A percentile compares a stretch with the other conserved stretches of the same genome.
These are phyloP conservation scores for Teratosphaeriaceae sp. DNA, from an alignment of 2,329 filamentous ascomycete species.

Conservation along the genomic window DNA sequence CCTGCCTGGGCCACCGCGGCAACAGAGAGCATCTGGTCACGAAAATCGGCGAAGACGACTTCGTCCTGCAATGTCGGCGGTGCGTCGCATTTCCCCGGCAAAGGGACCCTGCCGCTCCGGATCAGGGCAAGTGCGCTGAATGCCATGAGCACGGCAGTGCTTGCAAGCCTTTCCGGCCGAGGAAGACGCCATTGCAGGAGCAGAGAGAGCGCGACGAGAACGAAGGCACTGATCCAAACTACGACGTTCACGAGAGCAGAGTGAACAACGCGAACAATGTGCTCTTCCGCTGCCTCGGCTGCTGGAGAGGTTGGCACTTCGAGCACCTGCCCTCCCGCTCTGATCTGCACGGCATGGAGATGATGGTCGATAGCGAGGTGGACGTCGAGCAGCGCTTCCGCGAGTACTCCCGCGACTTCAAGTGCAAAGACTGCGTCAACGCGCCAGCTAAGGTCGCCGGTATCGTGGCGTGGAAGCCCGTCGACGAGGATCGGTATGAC, in stretches of 20 bases:
- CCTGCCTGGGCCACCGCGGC: conserved; percentile 68
- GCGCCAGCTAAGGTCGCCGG: conserved; percentile 61
- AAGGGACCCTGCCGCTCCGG: conserved; percentile 64
- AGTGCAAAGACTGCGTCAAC: conserved; percentile 69
- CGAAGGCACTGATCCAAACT: conserved; percentile 68
- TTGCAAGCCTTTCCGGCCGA: conserved; percentile 68
- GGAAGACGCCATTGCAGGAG: conserved; percentile 70
- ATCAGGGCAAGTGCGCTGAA: conserved; percentile 62
- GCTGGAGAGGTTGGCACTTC: conserved; percentile 74
- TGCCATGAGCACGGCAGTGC: conserved; percentile 61
- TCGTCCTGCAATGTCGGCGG: conserved; percentile 82
- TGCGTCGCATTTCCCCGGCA: conserved; percentile 65
- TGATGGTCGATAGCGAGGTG: no score
- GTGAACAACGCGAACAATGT: conserved; percentile 72
- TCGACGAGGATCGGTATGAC: conserved; percentile 50
- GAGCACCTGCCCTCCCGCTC: conserved; percentile 64
- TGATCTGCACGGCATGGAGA: conserved; percentile 37
- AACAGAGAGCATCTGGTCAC: conserved; percentile 81
- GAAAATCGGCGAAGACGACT: conserved; percentile 68
- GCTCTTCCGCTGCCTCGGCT: conserved; percentile 74
- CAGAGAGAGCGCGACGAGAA: conserved; percentile 78
- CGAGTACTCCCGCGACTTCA: conserved; percentile 70
- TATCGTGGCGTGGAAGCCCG: conserved; percentile 85
- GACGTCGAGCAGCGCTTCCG: conserved; percentile 57
- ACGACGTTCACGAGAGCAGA: conserved; percentile 52